These are phyloP conservation scores for Amanita rubescens DNA, from an alignment of 768 basidiomycete genomes.

Conservation along the genomic window DNA sequence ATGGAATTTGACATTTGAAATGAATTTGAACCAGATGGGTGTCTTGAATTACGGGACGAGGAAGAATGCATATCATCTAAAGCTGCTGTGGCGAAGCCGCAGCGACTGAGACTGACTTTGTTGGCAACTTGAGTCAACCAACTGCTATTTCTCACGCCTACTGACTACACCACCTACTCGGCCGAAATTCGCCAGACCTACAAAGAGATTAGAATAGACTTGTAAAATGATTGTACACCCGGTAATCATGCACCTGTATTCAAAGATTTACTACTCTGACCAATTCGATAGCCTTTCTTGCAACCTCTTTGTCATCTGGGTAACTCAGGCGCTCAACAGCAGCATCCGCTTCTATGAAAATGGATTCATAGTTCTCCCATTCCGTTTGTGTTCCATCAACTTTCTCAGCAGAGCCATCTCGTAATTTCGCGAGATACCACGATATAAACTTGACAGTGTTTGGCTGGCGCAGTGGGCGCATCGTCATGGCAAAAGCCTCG, in stretches of 20 bases:
- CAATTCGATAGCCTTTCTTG: slow-evolving; percentile 19
- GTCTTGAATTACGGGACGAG: neutral
- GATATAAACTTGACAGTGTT: slow-evolving; percentile 27
- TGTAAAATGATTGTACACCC: neutral
- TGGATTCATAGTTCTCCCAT: slow-evolving; percentile 23
- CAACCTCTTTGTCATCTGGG: slow-evolving; percentile 21
- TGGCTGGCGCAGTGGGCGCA: neutral
- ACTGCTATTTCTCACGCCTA: neutral
- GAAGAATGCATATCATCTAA: neutral
- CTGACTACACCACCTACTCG: too few species aligned
- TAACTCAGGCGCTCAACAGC: slow-evolving; percentile 22
- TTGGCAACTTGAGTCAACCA: neutral
- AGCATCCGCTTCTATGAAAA: slow-evolving; percentile 20
- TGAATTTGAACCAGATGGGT: slow-evolving; percentile 23
- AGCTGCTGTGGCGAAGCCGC: neutral
- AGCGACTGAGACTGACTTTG: neutral
- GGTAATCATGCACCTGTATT: too few species aligned
- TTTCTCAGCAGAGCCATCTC: slow-evolving; percentile 12
- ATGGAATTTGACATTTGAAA: slow-evolving; percentile 20
- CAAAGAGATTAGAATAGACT: neutral
- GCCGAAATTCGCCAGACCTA: too few species aligned
- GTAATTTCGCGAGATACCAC: slow-evolving; percentile 28
- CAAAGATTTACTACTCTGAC: slow-evolving; percentile 10
- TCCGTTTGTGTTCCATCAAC: slow-evolving; percentile 25
- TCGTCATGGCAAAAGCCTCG: neutral